Conservation (phyloP, 1,139 yeast genomes). For the Saccharomyces hybrid region DNA sequence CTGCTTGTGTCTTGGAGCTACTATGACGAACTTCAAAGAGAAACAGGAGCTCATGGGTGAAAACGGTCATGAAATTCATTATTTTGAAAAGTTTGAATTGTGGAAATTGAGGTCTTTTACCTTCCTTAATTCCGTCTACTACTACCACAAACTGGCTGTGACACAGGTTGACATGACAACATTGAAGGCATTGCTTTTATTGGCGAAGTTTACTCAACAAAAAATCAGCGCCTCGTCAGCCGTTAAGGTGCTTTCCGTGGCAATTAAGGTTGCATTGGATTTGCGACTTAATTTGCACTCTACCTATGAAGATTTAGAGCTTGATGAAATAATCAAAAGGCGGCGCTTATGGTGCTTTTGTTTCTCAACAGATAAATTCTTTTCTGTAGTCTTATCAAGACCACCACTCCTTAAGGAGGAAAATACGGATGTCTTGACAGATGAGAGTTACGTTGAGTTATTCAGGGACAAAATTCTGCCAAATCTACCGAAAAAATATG, state of each 20-base stretch:
- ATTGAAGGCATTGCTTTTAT: constrained; percentile 20
- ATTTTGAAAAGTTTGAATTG: constrained; percentile 1
- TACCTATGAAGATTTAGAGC: constrained; percentile 11
- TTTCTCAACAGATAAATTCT: constrained; percentile 18
- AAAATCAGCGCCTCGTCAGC: constrained; percentile 20
- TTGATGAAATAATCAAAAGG: constrained; percentile 14
- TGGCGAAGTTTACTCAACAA: constrained; percentile 18
- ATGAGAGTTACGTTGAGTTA: constrained; percentile 15
- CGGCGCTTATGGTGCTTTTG: constrained; percentile 26
- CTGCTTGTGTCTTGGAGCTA: constrained; percentile 19
- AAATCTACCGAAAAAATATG: background rate
- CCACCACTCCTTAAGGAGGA: constrained; percentile 19
- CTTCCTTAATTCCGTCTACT: constrained; percentile 22
- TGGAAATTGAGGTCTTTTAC: constrained; percentile 3
- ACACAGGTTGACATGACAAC: constrained; percentile 19
- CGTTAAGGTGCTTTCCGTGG: constrained; percentile 18
- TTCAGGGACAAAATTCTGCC: constrained; percentile 12
- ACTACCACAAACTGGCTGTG: constrained; percentile 22
- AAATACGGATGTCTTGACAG: constrained; percentile 20
- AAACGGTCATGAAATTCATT: constrained; percentile 9
- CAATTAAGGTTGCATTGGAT: constrained; percentile 24
- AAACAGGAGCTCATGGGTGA: background rate
- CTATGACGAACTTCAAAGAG: constrained; percentile 7
- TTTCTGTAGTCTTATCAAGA: constrained; percentile 19
- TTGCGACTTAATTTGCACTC: constrained; percentile 17